Evolutionary conservation across 352 stramenopile species (phyloP), one percentile per base, ranked within the genome.

Genomic region (Globisporangium middletonii): DNA sequence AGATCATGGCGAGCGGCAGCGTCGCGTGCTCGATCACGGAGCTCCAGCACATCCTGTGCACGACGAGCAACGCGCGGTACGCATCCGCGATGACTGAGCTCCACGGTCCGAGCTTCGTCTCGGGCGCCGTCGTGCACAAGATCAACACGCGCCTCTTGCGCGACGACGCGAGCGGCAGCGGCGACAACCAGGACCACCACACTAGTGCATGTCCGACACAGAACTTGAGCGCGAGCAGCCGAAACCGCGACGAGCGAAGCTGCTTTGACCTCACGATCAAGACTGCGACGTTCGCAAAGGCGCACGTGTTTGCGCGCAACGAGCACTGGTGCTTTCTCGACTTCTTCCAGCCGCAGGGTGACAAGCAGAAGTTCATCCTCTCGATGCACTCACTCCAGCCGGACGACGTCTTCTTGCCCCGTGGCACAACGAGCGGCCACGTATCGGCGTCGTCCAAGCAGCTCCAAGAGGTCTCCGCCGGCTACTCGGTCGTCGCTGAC

Each of bases 251-350:
- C 11, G 15, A 18, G 28, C 15, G 12, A 2, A n/a, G 30, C 27
- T 52, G 42, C 43, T 46, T 59, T 18, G 58, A 64, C 35, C 46
- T 53, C 13, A 53, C 50, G 33, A 65, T 79, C n/a, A 81, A 79
- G 53, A 75, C 55, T 7, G 62, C 62, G 9, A 64, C 57, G 38
- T 79, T 81, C 43, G 51, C 57, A 15, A 59, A 58, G 16, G 57
- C 63, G 19, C 57, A 63, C 4, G 11, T 75, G 47, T 66, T 80
- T 16, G 64, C 60, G 11, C 35, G 48, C 1, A 59, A 68, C 44
- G 66, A 80, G 28, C 28, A 53, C 9, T 77, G 69, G 69, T 76
- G 66, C 51, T 77, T 65, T 51, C 64, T 79, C 28, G 70, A 78
- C 33, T 53, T 60, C 16, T 52, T 67, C 5, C 41, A 67, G 33